A percentile compares a stretch with the other conserved stretches of the same genome.
Conservation (phyloP, 257 asterid genomes). For the Gynochthodes officinalis region DNA sequence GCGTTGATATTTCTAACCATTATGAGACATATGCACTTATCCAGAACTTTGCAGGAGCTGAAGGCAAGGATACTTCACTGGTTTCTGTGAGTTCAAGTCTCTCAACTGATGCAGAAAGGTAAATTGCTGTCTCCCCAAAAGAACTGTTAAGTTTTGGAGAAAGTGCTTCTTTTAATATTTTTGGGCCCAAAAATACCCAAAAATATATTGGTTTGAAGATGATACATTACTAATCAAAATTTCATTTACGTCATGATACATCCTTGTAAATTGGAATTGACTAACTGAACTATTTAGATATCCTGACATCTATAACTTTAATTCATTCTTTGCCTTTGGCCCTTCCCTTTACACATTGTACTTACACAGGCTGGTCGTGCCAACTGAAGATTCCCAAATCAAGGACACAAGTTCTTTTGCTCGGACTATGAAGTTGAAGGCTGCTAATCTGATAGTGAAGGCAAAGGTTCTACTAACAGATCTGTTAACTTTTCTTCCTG, state of each 20-base stretch:
- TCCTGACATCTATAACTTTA: background rate
- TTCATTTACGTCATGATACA: background rate
- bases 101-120: constrained; percentile 70
- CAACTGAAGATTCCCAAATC: constrained; percentile 61
- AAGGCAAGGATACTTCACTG: constrained; percentile 55
- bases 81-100: constrained; percentile 49
- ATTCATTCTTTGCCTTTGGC: background rate
- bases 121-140: constrained; percentile 4
- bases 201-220: background rate
- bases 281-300: background rate
- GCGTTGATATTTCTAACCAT: background rate
- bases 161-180: background rate
- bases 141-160: background rate
- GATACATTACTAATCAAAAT: background rate
- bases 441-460: constrained; percentile 51
- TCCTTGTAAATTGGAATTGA: background rate
- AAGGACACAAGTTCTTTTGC: constrained; percentile 60
- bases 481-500: background rate
- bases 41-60: constrained; percentile 51
- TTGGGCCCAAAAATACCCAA: background rate
- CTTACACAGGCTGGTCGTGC: constrained; percentile 40
- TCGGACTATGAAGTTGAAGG: constrained; percentile 45
- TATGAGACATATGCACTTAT: background rate
- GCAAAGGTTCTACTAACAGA: constrained; percentile 52
- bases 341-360: background rate